A percentile compares a stretch with the other conserved stretches of the same genome.
phyloP scores from a whole-genome alignment of 805 yeast genomes.

The Candida anglica region DNA sequence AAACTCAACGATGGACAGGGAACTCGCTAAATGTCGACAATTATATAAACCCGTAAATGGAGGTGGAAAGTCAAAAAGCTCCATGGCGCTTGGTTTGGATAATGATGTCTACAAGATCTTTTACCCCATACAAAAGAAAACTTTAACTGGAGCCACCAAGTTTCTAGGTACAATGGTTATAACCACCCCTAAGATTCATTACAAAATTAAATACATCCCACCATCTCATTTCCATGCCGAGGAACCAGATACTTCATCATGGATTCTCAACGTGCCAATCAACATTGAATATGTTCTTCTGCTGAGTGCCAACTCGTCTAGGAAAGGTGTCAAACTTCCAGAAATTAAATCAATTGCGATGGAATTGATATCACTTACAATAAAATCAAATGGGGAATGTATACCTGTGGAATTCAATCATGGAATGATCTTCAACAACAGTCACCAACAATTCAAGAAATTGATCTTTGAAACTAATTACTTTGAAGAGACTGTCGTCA shows the following conservation, averaged over 20 bases:
- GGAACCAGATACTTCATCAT: background rate
- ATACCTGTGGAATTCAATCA: slow-evolving; percentile 17
- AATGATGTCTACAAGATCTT: slow-evolving; percentile 10
- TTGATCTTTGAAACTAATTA: slow-evolving; percentile 17
- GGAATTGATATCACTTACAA: slow-evolving; percentile 19
- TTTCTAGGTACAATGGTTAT: slow-evolving; percentile 7
- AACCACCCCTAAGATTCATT: background rate
- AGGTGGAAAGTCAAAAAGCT: background rate
- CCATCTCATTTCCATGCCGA: slow-evolving; percentile 3
- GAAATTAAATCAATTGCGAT: slow-evolving; percentile 12
- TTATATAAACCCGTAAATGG: slow-evolving; percentile 9
- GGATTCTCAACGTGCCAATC: slow-evolving; percentile 6
- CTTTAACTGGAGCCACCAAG: slow-evolving; percentile 10
- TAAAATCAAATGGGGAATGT: slow-evolving; percentile 12
- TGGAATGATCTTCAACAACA: slow-evolving; percentile 13
- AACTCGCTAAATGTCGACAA: slow-evolving; percentile 17
- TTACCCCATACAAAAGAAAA: slow-evolving; percentile 10
- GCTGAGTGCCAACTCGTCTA: background rate
- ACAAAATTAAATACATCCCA: slow-evolving; percentile 6
- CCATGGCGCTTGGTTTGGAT: slow-evolving; percentile 5
- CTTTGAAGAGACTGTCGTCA: slow-evolving; percentile 18
- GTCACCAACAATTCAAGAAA: slow-evolving; percentile 2
- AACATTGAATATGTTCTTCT: slow-evolving; percentile 1
- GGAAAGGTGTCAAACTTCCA: slow-evolving; percentile 11
- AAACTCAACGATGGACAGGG: slow-evolving; percentile 1